phyloP scores from a whole-genome alignment of 352 stramenopile species.

The Phytophthora fragariae region DNA sequence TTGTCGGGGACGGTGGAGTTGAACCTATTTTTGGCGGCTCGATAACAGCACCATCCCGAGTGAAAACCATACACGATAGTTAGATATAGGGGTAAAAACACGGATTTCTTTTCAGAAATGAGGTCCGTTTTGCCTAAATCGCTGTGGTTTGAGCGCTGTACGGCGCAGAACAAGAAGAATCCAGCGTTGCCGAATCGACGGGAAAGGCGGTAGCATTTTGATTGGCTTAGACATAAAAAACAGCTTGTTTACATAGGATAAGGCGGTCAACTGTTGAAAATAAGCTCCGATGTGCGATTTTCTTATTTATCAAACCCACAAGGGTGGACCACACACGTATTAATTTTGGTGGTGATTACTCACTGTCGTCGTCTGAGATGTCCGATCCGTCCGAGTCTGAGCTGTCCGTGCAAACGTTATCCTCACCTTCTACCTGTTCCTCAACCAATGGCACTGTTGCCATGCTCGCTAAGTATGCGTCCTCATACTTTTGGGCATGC shows the following conservation, averaged over 20 bases:
- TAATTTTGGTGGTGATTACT: not conserved
- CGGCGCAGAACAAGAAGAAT: not conserved
- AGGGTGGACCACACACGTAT: not conserved
- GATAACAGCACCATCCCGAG: too few species aligned
- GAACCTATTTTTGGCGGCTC: too few species aligned
- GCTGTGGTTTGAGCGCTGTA: not conserved
- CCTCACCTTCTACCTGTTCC: not conserved
- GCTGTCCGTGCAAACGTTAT: too few species aligned
- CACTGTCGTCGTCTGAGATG: not conserved
- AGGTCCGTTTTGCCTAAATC: not conserved
- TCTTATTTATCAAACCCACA: not conserved
- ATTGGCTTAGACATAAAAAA: not conserved
- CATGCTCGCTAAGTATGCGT: not conserved
- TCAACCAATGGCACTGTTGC: not conserved
- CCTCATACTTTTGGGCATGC: not conserved
- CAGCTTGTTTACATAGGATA: not conserved
- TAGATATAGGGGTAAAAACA: not conserved
- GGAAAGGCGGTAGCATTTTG: not conserved
- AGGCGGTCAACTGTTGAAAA: not conserved
- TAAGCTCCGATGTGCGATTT: not conserved
- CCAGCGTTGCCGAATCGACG: not conserved
- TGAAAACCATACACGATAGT: too few species aligned
- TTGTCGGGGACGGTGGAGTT: too few species aligned
- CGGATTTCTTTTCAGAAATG: not conserved
- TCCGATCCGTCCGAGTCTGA: too few species aligned